Evolutionary conservation across 768 basidiomycete species (phyloP).

Genomic region (Lactarius sanguifluus): DNA sequence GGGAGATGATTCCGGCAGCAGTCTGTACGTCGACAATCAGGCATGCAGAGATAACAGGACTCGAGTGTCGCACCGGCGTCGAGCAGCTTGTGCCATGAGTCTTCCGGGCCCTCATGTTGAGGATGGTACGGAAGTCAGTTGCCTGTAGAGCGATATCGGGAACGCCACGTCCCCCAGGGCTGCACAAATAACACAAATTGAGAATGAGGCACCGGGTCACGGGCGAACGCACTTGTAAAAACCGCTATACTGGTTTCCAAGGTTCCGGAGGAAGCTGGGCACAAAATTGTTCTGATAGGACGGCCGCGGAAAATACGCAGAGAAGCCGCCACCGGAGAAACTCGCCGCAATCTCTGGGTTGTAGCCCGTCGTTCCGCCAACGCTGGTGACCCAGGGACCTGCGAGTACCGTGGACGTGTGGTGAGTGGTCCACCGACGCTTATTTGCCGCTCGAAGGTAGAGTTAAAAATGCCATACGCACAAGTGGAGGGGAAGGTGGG

Average conservation of each 20-base stretch:
- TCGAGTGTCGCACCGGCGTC: background rate
- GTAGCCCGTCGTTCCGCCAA: background rate
- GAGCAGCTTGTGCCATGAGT: background rate
- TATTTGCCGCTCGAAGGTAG: too few relatives aligned
- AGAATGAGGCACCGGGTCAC: background rate
- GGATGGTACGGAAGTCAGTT: background rate
- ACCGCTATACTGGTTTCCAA: background rate
- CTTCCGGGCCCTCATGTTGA: fast-evolving
- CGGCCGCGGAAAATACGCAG: too few relatives aligned
- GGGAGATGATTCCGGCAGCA: background rate
- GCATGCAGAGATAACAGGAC: too few relatives aligned
- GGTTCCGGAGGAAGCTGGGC: background rate
- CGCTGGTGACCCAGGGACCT: background rate
- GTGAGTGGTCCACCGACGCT: background rate
- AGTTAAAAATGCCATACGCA: too few relatives aligned
- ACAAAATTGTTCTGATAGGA: too few relatives aligned
- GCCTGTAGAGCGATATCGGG: background rate
- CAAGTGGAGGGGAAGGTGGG: too few relatives aligned
- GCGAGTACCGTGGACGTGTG: background rate
- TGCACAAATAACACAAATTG: background rate
- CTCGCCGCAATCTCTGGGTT: background rate
- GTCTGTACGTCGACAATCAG: background rate
- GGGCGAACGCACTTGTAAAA: background rate
- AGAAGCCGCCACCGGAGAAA: too few relatives aligned
- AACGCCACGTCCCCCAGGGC: background rate